A percentile compares a stretch with the other conserved stretches of the same genome.
Evolutionary conservation across 352 stramenopile genomes (phyloP).

Genomic region (Pythium grandisporangium): DNA sequence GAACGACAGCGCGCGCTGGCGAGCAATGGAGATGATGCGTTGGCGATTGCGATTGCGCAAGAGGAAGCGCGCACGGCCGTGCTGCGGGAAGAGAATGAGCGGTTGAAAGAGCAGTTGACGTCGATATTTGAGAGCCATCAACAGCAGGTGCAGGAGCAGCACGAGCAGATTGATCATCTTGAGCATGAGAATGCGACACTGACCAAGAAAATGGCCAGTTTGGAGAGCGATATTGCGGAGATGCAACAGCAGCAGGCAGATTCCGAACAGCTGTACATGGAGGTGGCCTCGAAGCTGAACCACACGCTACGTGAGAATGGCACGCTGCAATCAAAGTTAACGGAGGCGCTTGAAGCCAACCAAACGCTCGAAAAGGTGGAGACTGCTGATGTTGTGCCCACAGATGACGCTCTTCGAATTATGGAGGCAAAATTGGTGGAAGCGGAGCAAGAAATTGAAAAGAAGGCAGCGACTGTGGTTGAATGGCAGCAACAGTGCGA

Average conservation of each 20-base stretch:
- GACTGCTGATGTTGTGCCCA: too few relatives aligned
- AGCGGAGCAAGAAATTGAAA: too few relatives aligned
- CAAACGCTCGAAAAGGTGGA: too few relatives aligned
- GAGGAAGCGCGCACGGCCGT: constrained; percentile 38
- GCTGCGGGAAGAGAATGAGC: constrained; percentile 46
- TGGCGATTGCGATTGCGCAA: constrained; percentile 15
- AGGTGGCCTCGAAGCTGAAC: constrained; percentile 49
- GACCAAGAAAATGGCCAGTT: constrained; percentile 23
- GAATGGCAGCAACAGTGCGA: too few relatives aligned
- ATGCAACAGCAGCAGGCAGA: constrained; percentile 53
- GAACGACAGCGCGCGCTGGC: too few relatives aligned
- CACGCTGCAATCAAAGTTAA: too few relatives aligned
- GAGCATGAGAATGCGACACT: constrained; percentile 21
- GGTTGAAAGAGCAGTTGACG: constrained; percentile 33
- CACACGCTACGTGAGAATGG: constrained; percentile 32
- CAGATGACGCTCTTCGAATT: too few relatives aligned
- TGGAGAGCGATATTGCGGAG: constrained; percentile 27
- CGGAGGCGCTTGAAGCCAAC: too few relatives aligned
- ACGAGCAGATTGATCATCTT: constrained; percentile 10
- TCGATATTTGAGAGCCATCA: constrained; percentile 36
- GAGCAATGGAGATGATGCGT: too few relatives aligned
- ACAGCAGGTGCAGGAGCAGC: constrained; percentile 28
- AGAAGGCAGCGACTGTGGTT: too few relatives aligned
- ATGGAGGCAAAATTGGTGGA: too few relatives aligned
- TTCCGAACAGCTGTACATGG: constrained; percentile 39